These are phyloP conservation scores for Populus alba DNA, from an alignment of 345 rosid genomes.

Conservation along the genomic window DNA sequence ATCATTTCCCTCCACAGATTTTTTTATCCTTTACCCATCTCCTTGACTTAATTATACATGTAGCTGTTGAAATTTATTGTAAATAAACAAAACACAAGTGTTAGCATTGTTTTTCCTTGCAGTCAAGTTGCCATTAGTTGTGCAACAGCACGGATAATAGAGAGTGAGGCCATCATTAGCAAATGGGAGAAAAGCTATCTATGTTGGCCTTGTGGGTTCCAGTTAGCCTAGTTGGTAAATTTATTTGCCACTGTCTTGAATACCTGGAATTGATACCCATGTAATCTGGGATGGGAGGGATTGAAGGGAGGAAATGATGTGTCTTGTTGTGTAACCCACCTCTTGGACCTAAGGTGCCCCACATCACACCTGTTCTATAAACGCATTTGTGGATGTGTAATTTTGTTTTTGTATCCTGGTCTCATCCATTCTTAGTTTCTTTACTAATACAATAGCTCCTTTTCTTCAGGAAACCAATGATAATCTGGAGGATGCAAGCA, in stretches of 20 bases:
- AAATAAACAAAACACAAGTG: neutral
- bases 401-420: neutral
- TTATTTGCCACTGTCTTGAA: neutral
- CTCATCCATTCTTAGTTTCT: neutral
- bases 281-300: neutral
- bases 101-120: neutral
- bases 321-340: neutral
- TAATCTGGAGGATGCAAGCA: conserved; percentile 87
- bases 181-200: neutral
- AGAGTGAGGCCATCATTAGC: neutral
- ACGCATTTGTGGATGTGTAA: neutral
- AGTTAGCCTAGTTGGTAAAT: neutral
- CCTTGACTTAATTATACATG: neutral
- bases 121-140: neutral
- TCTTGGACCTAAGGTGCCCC: neutral
- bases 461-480: conserved; percentile 69
- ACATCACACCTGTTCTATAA: neutral
- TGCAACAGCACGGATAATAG: neutral
- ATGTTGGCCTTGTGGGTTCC: neutral
- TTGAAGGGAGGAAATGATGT: neutral
- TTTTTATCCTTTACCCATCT: neutral
- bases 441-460: neutral
- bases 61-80: no score
- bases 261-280: neutral
- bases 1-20: neutral